Evolutionary conservation across 2,329 filamentous ascomycete species (phyloP).

Genomic region (Calonectria ilicicola): DNA sequence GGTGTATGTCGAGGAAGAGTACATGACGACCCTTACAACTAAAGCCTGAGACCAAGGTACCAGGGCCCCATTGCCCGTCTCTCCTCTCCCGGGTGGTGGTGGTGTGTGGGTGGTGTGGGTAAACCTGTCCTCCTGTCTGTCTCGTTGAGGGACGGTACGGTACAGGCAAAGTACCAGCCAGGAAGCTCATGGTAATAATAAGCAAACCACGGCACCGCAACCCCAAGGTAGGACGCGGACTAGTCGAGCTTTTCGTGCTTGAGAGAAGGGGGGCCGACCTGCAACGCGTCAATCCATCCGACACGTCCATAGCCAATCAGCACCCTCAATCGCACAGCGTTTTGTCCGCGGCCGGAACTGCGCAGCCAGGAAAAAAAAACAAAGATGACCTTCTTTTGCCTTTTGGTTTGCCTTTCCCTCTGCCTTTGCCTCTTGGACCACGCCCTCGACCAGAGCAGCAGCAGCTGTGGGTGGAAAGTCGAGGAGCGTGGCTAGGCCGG

Average conservation of each 20-base stretch:
- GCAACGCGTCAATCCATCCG: conserved; percentile 16
- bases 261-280: background rate
- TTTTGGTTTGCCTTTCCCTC: conserved; percentile 3
- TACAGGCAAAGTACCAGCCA: conserved; percentile 4
- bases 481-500: conserved; percentile 9
- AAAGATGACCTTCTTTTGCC: background rate
- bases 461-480: background rate
- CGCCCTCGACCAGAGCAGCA: background rate
- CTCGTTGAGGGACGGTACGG: background rate
- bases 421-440: background rate
- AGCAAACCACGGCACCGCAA: conserved; percentile 6
- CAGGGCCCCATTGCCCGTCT: background rate
- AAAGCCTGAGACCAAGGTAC: background rate
- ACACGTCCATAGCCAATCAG: conserved; percentile 9
- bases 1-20: background rate
- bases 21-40: background rate
- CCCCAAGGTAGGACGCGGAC: conserved; percentile 2
- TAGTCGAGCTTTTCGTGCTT: background rate
- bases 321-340: conserved; percentile 11
- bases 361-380: background rate
- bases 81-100: background rate
- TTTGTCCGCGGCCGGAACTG: conserved; percentile 10
- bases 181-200: conserved; percentile 6
- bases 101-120: conserved; percentile 21
- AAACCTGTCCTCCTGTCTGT: conserved; percentile 11